Base-by-base conservation (phyloP, 176 grass and related monocot species). In the Poa pratensis region DNA sequence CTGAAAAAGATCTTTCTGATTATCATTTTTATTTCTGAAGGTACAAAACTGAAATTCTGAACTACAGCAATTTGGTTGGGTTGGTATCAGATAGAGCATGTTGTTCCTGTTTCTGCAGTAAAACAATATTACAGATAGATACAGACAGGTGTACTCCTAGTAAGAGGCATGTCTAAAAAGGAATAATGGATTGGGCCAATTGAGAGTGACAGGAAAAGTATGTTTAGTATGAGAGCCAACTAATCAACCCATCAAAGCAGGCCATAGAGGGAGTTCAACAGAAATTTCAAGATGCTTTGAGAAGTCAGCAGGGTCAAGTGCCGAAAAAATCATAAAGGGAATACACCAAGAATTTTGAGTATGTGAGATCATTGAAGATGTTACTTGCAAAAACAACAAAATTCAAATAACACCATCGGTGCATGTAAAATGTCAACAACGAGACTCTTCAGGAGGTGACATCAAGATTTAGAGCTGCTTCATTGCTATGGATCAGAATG, bases 351-450 rank as follows among this genome's bases (percentile, higher is more conserved):
- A 50, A 10, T 73, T 12, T 46, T 46, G 9, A 46, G 10, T 46
- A 46, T 46, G 43, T 3, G 10, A 46, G 43, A 12, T 46, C 43
- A 3, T 48, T 69, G 26, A 69, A 67, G 5, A 20, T 23, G 0
- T 15, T 6, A 32, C 0, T 40, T 27, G 69, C 42, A 8, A 53
- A 79, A 77, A 20, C 62, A 46, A 46, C n/a, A 43, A n/a, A 6
- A 24, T 49, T 1, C 13, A 46, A 51, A 80, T 39, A 62, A 42
- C 45, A 20, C 54, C 9, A 8, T 57, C 8, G 5, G 16, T n/a
- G 9, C 61, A 73, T 60, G 9, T 46, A 81, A 78, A 85, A 45
- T 34, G 7, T 59, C 35, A 80, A 69, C 51, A 15, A 24, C 49
- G 35, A 37, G 35, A 37, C 28, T 30, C 35, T 37, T 37, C 35